Evolutionary conservation across 306 rosid species (phyloP), one percentile per base, ranked within the genome.

Genomic region (Amphicarpaea edgeworthii): DNA sequence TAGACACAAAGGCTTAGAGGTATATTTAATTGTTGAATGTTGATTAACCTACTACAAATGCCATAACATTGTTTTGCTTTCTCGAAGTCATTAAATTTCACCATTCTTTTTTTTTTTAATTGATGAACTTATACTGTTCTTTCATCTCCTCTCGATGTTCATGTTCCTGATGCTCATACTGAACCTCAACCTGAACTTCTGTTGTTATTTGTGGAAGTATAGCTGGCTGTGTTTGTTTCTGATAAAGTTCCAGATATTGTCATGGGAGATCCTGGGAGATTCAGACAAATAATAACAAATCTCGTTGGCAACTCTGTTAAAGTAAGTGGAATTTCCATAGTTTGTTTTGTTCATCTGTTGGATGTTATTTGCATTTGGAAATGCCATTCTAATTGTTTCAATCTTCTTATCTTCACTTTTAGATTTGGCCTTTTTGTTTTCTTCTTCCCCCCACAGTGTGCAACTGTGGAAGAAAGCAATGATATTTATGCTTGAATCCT

Each of bases 221-320:
- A 93, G 98, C 75, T 93, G 77, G 97, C 98, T 41, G 97, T 91
- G 40, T 93, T 91, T 84, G 98, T 93, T 73, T 93, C 96, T 15
- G 93, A 88, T 81, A 85, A 89, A 83, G 98, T 93, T 61, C 98
- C 98, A 9, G 87, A 91, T 63, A 60, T 84, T 81, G 87, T 93
- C 42, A 84, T 88, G 75, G 98, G 98, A 46, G 98, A 93, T 89
- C 96, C 98, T 0, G 96, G 98, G 75, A 86, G 98, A 86, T 93
- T 93, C 88, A 88, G 98, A 79, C 98, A 93, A 75, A 89, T 93
- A 55, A 77, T 93, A 69, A 93, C 97, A 72, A 93, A 93, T 85
- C 97, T 93, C 59, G 98, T 93, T 45, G 96, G 96, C 60, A 93
- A 93, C 89, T 93, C 98, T 58, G 90, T 93, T 54, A 93, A 93